These are phyloP conservation scores for Suillus spraguei DNA, from an alignment of 768 basidiomycete genomes.

Conservation along the genomic window DNA sequence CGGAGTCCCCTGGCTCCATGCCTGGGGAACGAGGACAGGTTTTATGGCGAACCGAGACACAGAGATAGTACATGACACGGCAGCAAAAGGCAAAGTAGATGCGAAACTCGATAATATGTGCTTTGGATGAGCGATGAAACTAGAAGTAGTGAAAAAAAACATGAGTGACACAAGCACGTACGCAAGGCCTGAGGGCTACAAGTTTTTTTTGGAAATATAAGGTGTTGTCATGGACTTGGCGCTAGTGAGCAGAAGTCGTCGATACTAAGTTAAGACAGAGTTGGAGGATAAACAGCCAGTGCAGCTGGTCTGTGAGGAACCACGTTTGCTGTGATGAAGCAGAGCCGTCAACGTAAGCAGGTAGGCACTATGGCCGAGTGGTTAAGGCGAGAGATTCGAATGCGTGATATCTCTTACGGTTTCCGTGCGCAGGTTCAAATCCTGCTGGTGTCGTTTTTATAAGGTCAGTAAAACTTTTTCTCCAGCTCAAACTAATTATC, in stretches of 20 bases:
- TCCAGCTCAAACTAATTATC: too few relatives aligned
- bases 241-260: too few relatives aligned
- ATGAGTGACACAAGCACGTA: too few relatives aligned
- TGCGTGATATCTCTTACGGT: constrained; percentile 38
- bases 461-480: too few relatives aligned
- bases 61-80: not conserved
- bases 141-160: not conserved
- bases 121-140: not conserved
- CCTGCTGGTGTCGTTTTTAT: constrained; percentile 40
- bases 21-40: not conserved
- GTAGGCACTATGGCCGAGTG: constrained; percentile 68
- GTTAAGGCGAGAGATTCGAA: constrained; percentile 80
- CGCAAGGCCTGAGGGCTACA: too few relatives aligned
- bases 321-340: not conserved
- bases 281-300: too few relatives aligned
- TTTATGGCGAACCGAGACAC: not conserved
- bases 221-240: too few relatives aligned
- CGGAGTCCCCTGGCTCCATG: not conserved
- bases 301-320: too few relatives aligned
- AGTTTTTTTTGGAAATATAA: too few relatives aligned
- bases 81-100: not conserved
- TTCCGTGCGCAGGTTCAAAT: constrained; percentile 44
- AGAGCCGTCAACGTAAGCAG: fast-evolving
- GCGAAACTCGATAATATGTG: not conserved
- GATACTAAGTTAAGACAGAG: too few relatives aligned